These are phyloP conservation scores for Phytophthora megakarya DNA, from an alignment of 352 stramenopile species.

Conservation along the genomic window DNA sequence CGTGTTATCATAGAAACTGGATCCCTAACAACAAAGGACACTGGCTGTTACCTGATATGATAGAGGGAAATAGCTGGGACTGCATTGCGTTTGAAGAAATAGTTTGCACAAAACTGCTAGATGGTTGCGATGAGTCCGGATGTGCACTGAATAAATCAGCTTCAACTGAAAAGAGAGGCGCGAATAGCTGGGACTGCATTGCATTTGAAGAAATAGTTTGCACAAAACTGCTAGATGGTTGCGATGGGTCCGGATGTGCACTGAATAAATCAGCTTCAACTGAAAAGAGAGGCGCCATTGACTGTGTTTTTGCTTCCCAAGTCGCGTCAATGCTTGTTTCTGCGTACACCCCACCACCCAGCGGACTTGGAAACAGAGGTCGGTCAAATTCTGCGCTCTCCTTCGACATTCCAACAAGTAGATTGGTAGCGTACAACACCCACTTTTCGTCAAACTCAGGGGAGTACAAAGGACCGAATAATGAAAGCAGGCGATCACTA, in stretches of 20 bases:
- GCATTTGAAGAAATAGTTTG: conserved; percentile 19
- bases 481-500: conserved; percentile 47
- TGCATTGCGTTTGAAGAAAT: conserved; percentile 34
- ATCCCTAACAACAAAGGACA: neutral
- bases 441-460: conserved; percentile 59
- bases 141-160: conserved; percentile 47
- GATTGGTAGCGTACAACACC: conserved; percentile 70
- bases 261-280: conserved; percentile 66
- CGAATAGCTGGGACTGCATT: conserved; percentile 69
- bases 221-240: conserved; percentile 3
- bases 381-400: conserved; percentile 34
- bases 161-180: conserved; percentile 79
- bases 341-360: conserved; percentile 52
- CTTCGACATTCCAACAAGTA: conserved; percentile 50
- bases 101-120: neutral
- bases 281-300: conserved; percentile 79
- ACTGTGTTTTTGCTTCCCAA: conserved; percentile 70
- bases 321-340: conserved; percentile 65
- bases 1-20: neutral
- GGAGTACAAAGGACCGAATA: conserved; percentile 58
- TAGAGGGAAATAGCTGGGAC: conserved; percentile 54
- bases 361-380: conserved; percentile 55
- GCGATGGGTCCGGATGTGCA: conserved; percentile 1
- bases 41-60: conserved; percentile 25
- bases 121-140: conserved; percentile 7